phyloP scores from a whole-genome alignment of 805 yeast genomes.

The Grigorovia yakushimaensis region DNA sequence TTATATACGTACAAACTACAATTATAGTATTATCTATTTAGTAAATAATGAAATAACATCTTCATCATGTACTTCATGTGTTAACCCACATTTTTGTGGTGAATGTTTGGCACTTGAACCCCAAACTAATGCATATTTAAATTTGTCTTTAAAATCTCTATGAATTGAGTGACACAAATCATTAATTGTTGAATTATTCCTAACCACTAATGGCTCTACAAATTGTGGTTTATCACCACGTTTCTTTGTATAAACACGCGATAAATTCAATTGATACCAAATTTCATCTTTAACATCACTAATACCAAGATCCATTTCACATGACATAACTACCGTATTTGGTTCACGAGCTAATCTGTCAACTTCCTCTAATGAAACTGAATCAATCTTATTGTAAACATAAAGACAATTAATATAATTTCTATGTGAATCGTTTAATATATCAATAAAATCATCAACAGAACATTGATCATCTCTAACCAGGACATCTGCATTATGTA shows the following conservation, averaged over 20 bases:
- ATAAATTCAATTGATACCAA: conserved; percentile 76
- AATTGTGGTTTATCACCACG: conserved; percentile 78
- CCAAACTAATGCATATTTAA: conserved; percentile 94
- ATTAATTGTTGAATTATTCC: conserved; percentile 67
- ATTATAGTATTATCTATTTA: conserved; percentile 35
- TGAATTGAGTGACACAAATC: conserved; percentile 89
- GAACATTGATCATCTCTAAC: conserved; percentile 83
- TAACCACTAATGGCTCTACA: conserved; percentile 82
- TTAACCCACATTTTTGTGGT: conserved; percentile 92
- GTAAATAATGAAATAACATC: conserved; percentile 90
- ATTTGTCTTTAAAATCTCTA: conserved; percentile 82
- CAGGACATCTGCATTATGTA: conserved; percentile 89
- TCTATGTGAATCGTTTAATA: conserved; percentile 77
- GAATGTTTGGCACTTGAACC: conserved; percentile 91
- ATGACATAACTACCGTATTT: conserved; percentile 87
- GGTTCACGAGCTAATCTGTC: conserved; percentile 89
- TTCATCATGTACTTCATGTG: conserved; percentile 77
- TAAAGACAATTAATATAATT: conserved; percentile 86
- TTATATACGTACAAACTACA: conserved; percentile 13
- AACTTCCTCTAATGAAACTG: conserved; percentile 88
- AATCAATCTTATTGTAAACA: conserved; percentile 91
- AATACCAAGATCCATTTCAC: conserved; percentile 78
- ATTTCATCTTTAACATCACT: conserved; percentile 85
- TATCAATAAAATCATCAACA: conserved; percentile 87
- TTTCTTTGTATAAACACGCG: conserved; percentile 79